Evolutionary conservation across 805 yeast species (phyloP).

Genomic region (Blastobotrys attinorum): DNA sequence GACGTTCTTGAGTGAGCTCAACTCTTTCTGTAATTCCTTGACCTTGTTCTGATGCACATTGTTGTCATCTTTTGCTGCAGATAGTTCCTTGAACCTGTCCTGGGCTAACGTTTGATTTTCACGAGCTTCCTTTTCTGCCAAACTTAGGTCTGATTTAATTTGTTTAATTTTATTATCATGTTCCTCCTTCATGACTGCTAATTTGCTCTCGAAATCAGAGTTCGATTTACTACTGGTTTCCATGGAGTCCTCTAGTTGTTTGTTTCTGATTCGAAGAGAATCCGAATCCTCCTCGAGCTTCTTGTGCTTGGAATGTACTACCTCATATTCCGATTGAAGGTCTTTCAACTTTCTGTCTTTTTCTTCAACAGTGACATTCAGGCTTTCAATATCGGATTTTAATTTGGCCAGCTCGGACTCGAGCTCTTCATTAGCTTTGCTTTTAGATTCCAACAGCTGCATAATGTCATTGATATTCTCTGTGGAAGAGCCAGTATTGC

Average conservation of each 20-base stretch:
- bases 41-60: neutral
- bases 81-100: constrained; percentile 35
- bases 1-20: neutral
- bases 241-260: neutral
- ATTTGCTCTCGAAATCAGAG: neutral
- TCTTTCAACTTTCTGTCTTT: no score
- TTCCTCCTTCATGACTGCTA: neutral
- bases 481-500: neutral
- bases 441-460: neutral
- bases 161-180: constrained; percentile 1
- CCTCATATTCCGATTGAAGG: no score
- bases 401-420: neutral
- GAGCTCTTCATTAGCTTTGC: neutral
- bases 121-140: constrained; percentile 7
- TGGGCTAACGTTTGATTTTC: constrained; percentile 35
- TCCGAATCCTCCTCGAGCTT: constrained; percentile 4
- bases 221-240: neutral
- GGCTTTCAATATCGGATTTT: no score
- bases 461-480: neutral
- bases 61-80: constrained; percentile 5
- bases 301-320: neutral
- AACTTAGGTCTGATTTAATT: constrained; percentile 1
- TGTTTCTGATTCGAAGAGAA: constrained; percentile 4
- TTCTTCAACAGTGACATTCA: no score
- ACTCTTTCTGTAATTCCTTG: constrained; percentile 2